Evolutionary conservation across 2,329 filamentous ascomycete species (phyloP), one percentile per base, ranked within the genome.

Genomic region (Elsinoe australis): DNA sequence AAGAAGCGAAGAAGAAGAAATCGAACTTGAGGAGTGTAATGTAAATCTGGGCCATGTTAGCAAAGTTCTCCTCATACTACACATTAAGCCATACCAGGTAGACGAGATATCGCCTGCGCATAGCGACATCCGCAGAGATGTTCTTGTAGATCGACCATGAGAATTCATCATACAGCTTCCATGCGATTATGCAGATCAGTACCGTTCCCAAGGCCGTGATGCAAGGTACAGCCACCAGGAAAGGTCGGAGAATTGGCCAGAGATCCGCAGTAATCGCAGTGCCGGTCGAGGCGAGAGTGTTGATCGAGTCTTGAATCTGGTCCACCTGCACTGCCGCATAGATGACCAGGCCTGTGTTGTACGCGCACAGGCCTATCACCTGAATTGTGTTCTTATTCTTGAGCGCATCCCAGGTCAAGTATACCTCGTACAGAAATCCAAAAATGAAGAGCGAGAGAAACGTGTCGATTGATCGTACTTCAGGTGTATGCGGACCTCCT

Each of bases 101-200:
- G 53, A 90, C 86, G 52, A 98, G 76, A 71, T 94, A 98, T 55
- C 92, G 82, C 69, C 89, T 83, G 76, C 95, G 96, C 83, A 98
- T 87, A 59, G 88, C 82, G 63, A 95, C 79, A 71, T 98, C 92
- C 45, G 92, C 92, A 62, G 89, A 94, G 63, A 98, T 98, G 67
- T 94, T 89, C 74, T 98, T 98, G 69, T 98, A 88, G 61, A 98
- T 98, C 50, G 92, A 92, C 92, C 92, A 98, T 8, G 92, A 90
- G 67, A 98, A 98, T 66, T 95, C 90, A 62, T 95, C 88, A 64
- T 98, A 96, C 24, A 98, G 76, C 70, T 95, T 95, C 85, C 88
- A 96, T 2, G 90, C 82, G 45, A 89, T 72, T 53, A 87, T 83
- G 10, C 74, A 74, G 74, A 96, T 82, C 47, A 80, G 61, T 4